These are phyloP conservation scores for Colletotrichum chlorophyti DNA, from an alignment of 2,329 filamentous ascomycete species.

Conservation along the genomic window DNA sequence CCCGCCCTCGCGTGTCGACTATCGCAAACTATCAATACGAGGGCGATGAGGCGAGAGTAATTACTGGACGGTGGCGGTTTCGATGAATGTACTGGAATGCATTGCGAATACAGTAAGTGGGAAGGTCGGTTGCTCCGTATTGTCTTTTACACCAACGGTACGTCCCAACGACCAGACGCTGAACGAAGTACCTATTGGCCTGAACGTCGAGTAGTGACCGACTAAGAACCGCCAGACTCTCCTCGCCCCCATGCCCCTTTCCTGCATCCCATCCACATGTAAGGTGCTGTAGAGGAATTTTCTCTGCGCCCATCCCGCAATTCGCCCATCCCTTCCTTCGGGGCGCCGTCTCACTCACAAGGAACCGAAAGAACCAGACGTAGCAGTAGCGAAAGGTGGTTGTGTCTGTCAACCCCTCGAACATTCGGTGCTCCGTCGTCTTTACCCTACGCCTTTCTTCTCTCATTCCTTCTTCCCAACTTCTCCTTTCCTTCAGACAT, in stretches of 20 bases:
- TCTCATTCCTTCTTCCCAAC: slow-evolving; percentile 12
- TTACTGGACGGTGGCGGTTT: too few relatives aligned
- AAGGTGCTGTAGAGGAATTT: slow-evolving; percentile 11
- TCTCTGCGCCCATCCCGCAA: slow-evolving; percentile 1
- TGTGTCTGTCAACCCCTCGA: not conserved
- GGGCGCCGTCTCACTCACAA: slow-evolving; percentile 3
- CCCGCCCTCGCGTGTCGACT: too few relatives aligned
- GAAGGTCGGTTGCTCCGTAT: too few relatives aligned
- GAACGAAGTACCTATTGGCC: not conserved
- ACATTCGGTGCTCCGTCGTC: not conserved
- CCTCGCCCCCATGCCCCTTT: slow-evolving; percentile 12
- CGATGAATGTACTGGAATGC: too few relatives aligned
- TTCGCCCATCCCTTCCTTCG: slow-evolving; percentile 15
- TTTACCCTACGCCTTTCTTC: not conserved
- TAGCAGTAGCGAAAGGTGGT: too few relatives aligned
- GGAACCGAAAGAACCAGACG: not conserved
- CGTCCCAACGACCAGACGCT: too few relatives aligned
- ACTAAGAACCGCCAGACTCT: not conserved
- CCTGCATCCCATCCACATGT: not conserved
- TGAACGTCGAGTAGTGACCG: not conserved
- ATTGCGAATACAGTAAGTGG: too few relatives aligned
- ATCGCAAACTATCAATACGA: too few relatives aligned
- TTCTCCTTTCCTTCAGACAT: slow-evolving; percentile 1
- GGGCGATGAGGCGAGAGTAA: too few relatives aligned
- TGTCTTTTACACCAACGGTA: too few relatives aligned